Base-by-base conservation (phyloP, 805 yeast species). In the Candida ovalis region DNA sequence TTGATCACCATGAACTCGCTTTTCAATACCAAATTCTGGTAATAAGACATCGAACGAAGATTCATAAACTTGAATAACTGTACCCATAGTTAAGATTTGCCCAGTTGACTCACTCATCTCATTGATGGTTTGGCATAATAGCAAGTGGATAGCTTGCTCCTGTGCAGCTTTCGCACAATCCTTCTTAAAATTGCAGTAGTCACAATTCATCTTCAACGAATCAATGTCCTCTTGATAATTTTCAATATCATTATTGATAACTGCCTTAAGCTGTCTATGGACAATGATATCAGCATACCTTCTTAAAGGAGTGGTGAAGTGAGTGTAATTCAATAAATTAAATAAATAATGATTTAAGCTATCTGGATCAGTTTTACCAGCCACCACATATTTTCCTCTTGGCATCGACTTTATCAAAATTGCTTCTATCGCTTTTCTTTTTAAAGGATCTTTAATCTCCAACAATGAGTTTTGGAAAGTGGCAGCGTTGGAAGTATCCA, bases 1-100 rank as follows among this genome's bases (percentile, higher is more conserved):
- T 68, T 94, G 98, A 68, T 94, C 99, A 24, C 98, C 97, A 62
- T 94, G 99, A 21, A 91, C 97, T 60, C 97, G 77, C 68, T 91
- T 91, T 64, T 91, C 97, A 58, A 91, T 86, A 40, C 97, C 97
- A 70, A 90, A 86, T 55, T 89, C 96, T 2, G 97, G 96, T 52
- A 91, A 74, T 55, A 86, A 80, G 3, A 91, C 92, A 66, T 94
- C 99, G 70, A 94, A 94, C 1, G 98, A 88, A 1, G 96, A 88
- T 68, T 94, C 98, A 65, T 92, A 91, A 9, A 92, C 97, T 66
- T 90, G 97, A 23, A 89, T 69, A 17, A 92, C 94, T 15, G 89
- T 81, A 15, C 96, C 97, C 79, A 84, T 82, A 36, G 90, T 82
- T 53, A 92, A 74, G 44, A 89, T 64, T 64, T 89, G 96, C 1